These are phyloP conservation scores for Gracilaria gracilis DNA, from an alignment of 23 red algal genomes.

Conservation along the genomic window DNA sequence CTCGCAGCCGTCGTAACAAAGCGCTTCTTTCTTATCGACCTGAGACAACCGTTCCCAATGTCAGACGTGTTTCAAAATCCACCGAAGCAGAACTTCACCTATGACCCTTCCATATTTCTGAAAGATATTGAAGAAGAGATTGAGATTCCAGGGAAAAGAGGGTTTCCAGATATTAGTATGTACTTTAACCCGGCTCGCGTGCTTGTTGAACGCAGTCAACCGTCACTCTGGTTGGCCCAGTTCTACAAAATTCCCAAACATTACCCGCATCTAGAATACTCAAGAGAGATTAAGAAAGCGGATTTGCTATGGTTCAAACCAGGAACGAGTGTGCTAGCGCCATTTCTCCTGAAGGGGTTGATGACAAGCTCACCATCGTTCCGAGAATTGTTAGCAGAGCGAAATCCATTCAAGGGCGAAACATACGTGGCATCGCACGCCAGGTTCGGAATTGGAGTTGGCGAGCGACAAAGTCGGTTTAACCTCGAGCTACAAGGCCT, in stretches of 20 bases:
- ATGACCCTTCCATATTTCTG: not conserved
- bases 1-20: not conserved
- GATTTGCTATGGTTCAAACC: not conserved
- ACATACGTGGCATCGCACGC: not conserved
- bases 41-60: not conserved
- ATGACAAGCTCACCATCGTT: not conserved
- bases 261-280: not conserved
- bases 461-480: not conserved
- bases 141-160: not conserved
- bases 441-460: not conserved
- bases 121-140: not conserved
- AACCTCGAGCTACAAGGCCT: not conserved
- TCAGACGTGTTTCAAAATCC: not conserved
- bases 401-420: not conserved
- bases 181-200: not conserved
- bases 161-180: slow-evolving; percentile 5
- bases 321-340: not conserved
- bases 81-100: not conserved
- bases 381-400: not conserved
- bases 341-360: slow-evolving; percentile 8
- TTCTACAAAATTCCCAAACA: not conserved
- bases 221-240: not conserved
- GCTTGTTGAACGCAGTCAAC: not conserved
- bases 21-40: slow-evolving; percentile 19
- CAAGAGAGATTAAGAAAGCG: not conserved